Evolutionary conservation across 129 eudicot genomes (phyloP), one percentile per base, ranked within the genome.

Genomic region (Helianthus tuberosus): DNA sequence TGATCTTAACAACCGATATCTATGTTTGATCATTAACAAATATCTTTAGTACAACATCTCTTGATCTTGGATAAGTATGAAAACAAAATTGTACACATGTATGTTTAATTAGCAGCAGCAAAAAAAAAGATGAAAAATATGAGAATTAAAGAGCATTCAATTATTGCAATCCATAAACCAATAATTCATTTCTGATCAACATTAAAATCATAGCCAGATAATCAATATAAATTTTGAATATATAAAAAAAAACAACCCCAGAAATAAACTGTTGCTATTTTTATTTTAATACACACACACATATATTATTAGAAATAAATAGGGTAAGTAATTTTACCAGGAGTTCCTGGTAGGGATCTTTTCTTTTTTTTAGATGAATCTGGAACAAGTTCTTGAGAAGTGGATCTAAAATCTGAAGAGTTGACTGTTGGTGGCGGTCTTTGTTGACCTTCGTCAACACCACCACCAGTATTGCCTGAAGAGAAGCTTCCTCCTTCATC

Each of bases 271-370:
- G 3, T 47, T 47, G 3, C 12, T 10, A 47, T 47, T 8, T 43
- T 46, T 8, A 46, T 46, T 5, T 46, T 0, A 7, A 46, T 46
- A 46, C 7, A 46, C 12, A 46, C 8, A 12, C 13, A 47, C 13
- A 46, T 47, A 47, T 46, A 51, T 66, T 49, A 71, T 15, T 14
- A 69, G 35, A 68, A 72, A 41, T 11, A 13, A 48, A 49, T 49
- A 10, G 15, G 54, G 46, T 5, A 5, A 1, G 1, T 5, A 47
- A 51, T n/a, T 47, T 79, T 47, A 43, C 83, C 83, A 72, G 83
- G 83, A 46, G 78, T 79, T 71, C 83, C 83, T 64, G 83, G 83
- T 27, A 79, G 43, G 29, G 83, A 72, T 79, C 83, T 79, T 72
- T 79, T 79, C 83, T 79, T 47, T 11, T 47, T 79, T 66, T 70